phyloP scores from a whole-genome alignment of 2,329 filamentous ascomycete species.

The Onygena corvina region DNA sequence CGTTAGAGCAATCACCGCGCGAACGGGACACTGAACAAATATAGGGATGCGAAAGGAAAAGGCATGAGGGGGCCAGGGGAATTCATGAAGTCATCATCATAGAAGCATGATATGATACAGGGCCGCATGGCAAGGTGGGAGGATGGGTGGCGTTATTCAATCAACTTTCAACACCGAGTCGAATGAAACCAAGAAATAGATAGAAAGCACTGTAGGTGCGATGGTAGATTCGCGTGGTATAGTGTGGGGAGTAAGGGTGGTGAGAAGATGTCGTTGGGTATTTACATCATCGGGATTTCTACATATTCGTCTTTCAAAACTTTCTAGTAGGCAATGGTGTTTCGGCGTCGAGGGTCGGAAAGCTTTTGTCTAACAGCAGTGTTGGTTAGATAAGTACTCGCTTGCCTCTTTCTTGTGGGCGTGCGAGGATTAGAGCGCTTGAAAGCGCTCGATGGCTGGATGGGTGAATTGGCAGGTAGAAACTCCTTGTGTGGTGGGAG shows the following conservation, averaged over 20 bases:
- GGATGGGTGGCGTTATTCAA: background rate
- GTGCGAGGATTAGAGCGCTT: conserved; percentile 32
- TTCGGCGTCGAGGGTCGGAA: conserved; percentile 32
- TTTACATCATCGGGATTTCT: background rate
- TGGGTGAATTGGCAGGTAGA: conserved; percentile 35
- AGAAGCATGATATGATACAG: background rate
- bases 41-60: background rate
- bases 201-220: background rate
- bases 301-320: background rate
- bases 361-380: conserved; percentile 35
- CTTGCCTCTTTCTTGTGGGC: conserved; percentile 31
- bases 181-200: background rate
- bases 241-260: too few species aligned
- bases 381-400: conserved; percentile 27
- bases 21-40: background rate
- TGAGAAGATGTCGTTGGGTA: background rate
- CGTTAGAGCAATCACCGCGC: background rate
- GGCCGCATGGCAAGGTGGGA: background rate
- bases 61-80: background rate
- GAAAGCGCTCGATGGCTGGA: conserved; percentile 34
- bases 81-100: background rate
- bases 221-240: background rate
- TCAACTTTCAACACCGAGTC: background rate
- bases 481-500: conserved; percentile 37
- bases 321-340: conserved; percentile 25